A percentile compares a stretch with the other conserved stretches of the same genome.
Conservation (phyloP, 2,329 filamentous ascomycete genomes). For the Calonectria pseudoturangicola region DNA sequence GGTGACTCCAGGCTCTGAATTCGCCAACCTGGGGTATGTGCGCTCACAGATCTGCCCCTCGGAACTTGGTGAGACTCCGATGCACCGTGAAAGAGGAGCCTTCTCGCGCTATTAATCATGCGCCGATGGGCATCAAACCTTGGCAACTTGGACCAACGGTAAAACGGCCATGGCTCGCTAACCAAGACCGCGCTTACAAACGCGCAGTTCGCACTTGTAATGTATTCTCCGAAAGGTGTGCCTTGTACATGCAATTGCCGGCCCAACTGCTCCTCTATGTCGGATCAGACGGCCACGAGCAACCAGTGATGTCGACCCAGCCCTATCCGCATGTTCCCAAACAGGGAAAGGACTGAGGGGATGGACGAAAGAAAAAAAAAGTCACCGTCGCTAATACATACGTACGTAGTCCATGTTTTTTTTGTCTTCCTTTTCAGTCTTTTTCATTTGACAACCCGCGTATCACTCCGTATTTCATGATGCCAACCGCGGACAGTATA, state of each 20-base stretch:
- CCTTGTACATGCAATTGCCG: slow-evolving; percentile 18
- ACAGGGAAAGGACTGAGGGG: slow-evolving; percentile 6
- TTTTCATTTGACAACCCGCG: not conserved
- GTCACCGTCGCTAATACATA: not conserved
- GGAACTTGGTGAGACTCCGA: slow-evolving; percentile 19
- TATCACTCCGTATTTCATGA: slow-evolving; percentile 6
- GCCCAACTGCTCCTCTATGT: not conserved
- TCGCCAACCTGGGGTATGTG: not conserved
- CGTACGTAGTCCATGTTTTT: no score
- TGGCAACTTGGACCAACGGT: slow-evolving; percentile 20
- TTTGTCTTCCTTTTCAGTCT: not conserved
- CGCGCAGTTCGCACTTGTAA: not conserved
- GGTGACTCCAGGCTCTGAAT: not conserved
- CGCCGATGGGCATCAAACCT: slow-evolving; percentile 18
- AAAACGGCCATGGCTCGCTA: not conserved
- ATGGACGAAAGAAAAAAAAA: not conserved
- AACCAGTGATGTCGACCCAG: not conserved
- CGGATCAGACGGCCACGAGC: not conserved
- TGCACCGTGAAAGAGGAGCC: slow-evolving; percentile 3
- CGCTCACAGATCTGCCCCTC: not conserved
- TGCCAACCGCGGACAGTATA: not conserved
- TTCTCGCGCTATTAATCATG: slow-evolving; percentile 1
- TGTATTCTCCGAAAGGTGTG: slow-evolving; percentile 16
- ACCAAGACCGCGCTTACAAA: slow-evolving; percentile 5
- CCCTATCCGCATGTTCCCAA: slow-evolving; percentile 14